These are phyloP conservation scores for Fusarium sp. DNA, from an alignment of 2,329 filamentous ascomycete genomes.

Conservation along the genomic window DNA sequence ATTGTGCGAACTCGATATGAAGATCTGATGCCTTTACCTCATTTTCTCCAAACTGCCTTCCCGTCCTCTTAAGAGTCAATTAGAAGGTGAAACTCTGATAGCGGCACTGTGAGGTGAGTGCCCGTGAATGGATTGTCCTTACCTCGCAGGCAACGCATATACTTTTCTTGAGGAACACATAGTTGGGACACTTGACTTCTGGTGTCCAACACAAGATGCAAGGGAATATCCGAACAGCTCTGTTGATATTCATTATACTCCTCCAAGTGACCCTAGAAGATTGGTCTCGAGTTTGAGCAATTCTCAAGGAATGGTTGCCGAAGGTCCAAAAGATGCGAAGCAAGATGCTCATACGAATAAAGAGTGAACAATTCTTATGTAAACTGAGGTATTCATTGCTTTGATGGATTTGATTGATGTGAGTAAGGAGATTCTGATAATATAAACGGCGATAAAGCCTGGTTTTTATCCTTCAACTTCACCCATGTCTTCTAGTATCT, in stretches of 20 bases:
- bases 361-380: neutral
- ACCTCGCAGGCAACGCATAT: constrained; percentile 39
- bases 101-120: neutral
- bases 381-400: neutral
- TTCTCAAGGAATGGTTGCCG: neutral
- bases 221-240: constrained; percentile 31
- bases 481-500: neutral
- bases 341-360: neutral
- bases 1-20: constrained; percentile 39
- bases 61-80: constrained; percentile 7
- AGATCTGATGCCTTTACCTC: constrained; percentile 32
- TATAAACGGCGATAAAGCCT: neutral
- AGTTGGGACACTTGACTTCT: constrained; percentile 38
- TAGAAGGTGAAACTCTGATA: constrained; percentile 2
- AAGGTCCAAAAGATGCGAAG: neutral
- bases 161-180: constrained; percentile 38
- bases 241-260: constrained; percentile 30
- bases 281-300: neutral
- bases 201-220: constrained; percentile 37
- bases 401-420: no score
- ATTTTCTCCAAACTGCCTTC: constrained; percentile 17
- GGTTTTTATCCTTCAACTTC: neutral
- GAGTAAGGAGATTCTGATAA: neutral
- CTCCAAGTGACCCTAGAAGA: neutral
- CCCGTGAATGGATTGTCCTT: constrained; percentile 1